Base-by-base conservation (phyloP, 2,329 filamentous ascomycete genomes). In the Fusarium proliferatum region DNA sequence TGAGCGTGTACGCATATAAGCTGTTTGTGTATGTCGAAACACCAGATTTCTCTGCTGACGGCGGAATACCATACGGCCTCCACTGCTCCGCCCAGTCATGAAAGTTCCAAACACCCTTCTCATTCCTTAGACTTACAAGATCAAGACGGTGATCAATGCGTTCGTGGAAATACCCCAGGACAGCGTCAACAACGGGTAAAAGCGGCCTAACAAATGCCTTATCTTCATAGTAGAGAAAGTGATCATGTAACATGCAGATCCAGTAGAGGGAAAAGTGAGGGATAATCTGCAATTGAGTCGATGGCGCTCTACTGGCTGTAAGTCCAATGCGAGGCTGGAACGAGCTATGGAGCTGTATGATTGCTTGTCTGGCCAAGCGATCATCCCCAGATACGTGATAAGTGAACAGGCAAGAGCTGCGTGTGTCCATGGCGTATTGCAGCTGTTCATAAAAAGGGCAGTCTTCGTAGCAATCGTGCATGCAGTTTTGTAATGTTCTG, bases 361-460 rank as follows among this genome's bases (percentile, higher is more conserved):
- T 63, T 3, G 53, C 61, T 16, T 63, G 61, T 12, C 42, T 59
- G 3, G 53, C 26, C 1, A 64, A 5, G 3, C 61, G 55, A 15
- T 49, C 55, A 23, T 64, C 55, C 0, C 19, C 43, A 1, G 61
- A 64, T 10, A 16, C 21, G 0, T 42, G 41, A 1, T 61, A 61
- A 1, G 56, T 60, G 1, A 63, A 63, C 0, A 63, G 17, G 11
- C 41, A 63, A 1, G 61, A 63, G 12, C 61, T 63, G 0, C 53
- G 53, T 3, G 53, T 60, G 8, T 63, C 61, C 53, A 64, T 64
- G 3, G 61, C 61, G 19, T 61, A 64, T 21, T 64, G 61, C 1
- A 64, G 43, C 19, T 64, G 61, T 12, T 64, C 55, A 2, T 64
- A 64, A 5, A 64, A 61, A 8, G 61, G 61, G 23, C 55, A 64